phyloP scores from a whole-genome alignment of 768 basidiomycete genomes.

The Mycena metata region DNA sequence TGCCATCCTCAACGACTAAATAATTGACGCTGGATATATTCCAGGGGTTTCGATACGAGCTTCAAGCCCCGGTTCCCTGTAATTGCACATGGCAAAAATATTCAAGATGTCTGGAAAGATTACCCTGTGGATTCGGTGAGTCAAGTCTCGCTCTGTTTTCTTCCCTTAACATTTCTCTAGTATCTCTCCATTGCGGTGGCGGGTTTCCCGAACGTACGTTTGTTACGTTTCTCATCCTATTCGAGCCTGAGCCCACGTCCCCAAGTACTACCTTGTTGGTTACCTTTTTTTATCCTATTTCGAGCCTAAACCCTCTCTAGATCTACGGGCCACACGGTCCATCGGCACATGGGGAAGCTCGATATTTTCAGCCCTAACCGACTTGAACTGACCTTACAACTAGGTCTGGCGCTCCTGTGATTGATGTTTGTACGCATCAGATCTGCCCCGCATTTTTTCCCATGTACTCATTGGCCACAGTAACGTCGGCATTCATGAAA shows the following conservation, averaged over 20 bases:
- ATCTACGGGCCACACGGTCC: no score
- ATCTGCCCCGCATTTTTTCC: no score
- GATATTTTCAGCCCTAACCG: no score
- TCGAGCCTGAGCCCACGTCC: not conserved
- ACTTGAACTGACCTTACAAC: no score
- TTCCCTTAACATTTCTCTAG: slow-evolving; percentile 5
- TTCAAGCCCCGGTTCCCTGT: slow-evolving; percentile 42
- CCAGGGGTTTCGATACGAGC: slow-evolving; percentile 43
- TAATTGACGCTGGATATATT: not conserved
- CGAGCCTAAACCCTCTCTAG: no score
- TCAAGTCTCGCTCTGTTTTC: not conserved
- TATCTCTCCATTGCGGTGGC: slow-evolving; percentile 43
- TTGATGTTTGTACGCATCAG: slow-evolving; percentile 42
- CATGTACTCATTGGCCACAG: slow-evolving; percentile 21
- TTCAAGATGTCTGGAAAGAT: slow-evolving; percentile 42
- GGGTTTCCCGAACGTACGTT: slow-evolving; percentile 40
- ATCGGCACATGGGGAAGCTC: no score
- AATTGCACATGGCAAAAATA: slow-evolving; percentile 40
- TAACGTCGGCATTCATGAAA: slow-evolving; percentile 38
- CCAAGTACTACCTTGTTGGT: no score
- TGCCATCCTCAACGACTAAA: not conserved
- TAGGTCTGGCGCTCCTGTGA: slow-evolving; percentile 42
- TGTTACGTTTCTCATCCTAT: not conserved
- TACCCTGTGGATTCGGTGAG: slow-evolving; percentile 42
- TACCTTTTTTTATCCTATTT: no score